phyloP scores from a whole-genome alignment of 768 basidiomycete species.

The Auriscalpium vulgare region DNA sequence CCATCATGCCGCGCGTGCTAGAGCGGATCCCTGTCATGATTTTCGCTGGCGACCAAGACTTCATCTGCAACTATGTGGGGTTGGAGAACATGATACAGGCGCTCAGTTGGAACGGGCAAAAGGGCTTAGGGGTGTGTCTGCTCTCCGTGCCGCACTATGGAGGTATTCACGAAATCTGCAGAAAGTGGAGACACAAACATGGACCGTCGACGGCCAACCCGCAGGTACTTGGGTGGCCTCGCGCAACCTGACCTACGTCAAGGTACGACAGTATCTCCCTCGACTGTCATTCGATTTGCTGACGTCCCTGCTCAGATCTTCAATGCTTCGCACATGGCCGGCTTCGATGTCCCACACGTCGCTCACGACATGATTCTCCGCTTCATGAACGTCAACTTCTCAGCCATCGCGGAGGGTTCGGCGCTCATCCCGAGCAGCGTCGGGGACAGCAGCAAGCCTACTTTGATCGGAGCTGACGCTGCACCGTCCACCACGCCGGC shows the following conservation, averaged over 20 bases:
- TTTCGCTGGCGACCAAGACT: conserved; percentile 92
- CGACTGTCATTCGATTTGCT: background rate
- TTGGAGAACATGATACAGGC: conserved; percentile 77
- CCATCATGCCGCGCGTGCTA: conserved; percentile 70
- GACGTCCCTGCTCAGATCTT: conserved; percentile 48
- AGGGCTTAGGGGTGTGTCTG: conserved; percentile 70
- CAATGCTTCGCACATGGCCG: conserved; percentile 95
- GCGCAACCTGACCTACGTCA: conserved; percentile 88
- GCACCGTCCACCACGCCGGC: conserved; percentile 28
- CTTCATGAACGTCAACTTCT: conserved; percentile 90
- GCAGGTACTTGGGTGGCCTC: conserved; percentile 91
- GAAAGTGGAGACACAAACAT: conserved; percentile 63
- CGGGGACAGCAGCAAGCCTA: conserved; percentile 63
- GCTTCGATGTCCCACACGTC: conserved; percentile 77
- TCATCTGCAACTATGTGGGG: conserved; percentile 95
- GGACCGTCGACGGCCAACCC: conserved; percentile 64
- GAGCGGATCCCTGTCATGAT: conserved; percentile 79
- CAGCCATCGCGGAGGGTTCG: conserved; percentile 69
- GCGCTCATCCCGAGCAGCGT: conserved; percentile 76
- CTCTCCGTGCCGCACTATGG: background rate
- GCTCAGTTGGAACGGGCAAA: conserved; percentile 80
- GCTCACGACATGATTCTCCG: conserved; percentile 98
- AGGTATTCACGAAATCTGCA: conserved; percentile 20
- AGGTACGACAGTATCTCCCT: conserved; percentile 37
- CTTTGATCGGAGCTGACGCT: conserved; percentile 39